phyloP scores from a whole-genome alignment of 768 basidiomycete species.

The Zangia roseola region DNA sequence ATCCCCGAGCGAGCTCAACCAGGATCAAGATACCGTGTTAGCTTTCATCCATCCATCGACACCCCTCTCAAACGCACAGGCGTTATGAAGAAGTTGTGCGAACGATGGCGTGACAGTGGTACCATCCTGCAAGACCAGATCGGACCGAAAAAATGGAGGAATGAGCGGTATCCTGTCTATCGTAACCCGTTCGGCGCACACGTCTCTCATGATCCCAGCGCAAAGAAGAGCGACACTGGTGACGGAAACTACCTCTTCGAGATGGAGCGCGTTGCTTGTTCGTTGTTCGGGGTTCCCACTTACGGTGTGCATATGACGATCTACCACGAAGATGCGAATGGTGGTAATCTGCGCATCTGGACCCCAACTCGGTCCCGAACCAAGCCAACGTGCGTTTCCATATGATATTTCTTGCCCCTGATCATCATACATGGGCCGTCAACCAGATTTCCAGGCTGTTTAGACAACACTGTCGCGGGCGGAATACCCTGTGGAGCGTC shows the following conservation, averaged over 20 bases:
- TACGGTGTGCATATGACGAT: slow-evolving; percentile 92
- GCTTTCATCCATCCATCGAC: slow-evolving; percentile 51
- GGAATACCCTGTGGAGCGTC: slow-evolving; percentile 83
- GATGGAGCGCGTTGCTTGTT: slow-evolving; percentile 87
- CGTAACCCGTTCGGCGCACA: slow-evolving; percentile 59
- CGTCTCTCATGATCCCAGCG: slow-evolving; percentile 34
- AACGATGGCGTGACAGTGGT: slow-evolving; percentile 70
- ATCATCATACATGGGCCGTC: not conserved
- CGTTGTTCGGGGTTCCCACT: slow-evolving; percentile 86
- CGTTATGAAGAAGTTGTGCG: slow-evolving; percentile 64
- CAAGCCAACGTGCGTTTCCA: slow-evolving; percentile 76
- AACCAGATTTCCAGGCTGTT: slow-evolving; percentile 72
- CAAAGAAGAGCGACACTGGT: slow-evolving; percentile 32
- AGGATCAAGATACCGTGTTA: slow-evolving; percentile 33
- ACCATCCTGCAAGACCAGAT: slow-evolving; percentile 58
- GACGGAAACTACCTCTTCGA: slow-evolving; percentile 72
- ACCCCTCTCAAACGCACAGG: slow-evolving; percentile 58
- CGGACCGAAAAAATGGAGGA: slow-evolving; percentile 78
- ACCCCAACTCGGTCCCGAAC: slow-evolving; percentile 81
- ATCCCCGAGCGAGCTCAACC: slow-evolving; percentile 34
- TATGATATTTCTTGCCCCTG: not conserved
- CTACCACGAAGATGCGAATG: slow-evolving; percentile 44
- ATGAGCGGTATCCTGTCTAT: slow-evolving; percentile 81
- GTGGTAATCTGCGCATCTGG: slow-evolving; percentile 62
- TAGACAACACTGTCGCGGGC: slow-evolving; percentile 92